These are phyloP conservation scores for Antitrichia curtipendula DNA, from an alignment of 225 moss, liverwort and hornwort genomes.

Conservation along the genomic window DNA sequence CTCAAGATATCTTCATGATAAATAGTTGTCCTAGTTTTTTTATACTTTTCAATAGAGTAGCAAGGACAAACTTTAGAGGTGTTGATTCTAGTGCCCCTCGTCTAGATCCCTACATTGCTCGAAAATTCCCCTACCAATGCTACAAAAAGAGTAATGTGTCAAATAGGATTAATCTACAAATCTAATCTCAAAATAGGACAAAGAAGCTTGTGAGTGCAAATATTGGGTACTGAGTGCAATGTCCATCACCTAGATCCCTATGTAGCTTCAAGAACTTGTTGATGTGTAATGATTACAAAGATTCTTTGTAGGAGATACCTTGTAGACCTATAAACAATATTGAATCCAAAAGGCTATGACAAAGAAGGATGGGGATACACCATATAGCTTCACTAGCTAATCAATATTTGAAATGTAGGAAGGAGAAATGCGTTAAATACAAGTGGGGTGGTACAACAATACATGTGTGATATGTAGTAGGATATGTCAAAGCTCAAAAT, in stretches of 20 bases:
- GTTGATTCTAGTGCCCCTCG: neutral
- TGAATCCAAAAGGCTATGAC: neutral
- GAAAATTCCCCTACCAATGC: neutral
- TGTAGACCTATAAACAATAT: neutral
- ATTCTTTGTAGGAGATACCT: neutral
- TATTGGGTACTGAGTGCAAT: neutral
- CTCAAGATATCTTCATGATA: too few relatives aligned
- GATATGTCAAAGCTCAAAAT: neutral
- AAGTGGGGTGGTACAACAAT: neutral
- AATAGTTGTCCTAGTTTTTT: neutral
- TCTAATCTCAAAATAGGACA: neutral
- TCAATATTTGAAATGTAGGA: neutral
- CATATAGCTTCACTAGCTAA: too few relatives aligned
- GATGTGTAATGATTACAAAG: neutral
- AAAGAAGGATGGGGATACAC: neutral
- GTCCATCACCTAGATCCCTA: neutral
- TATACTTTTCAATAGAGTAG: neutral
- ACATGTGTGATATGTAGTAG: neutral
- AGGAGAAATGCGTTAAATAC: accelerated
- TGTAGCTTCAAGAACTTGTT: neutral
- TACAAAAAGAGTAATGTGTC: neutral
- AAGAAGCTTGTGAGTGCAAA: neutral
- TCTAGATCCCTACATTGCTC: accelerated
- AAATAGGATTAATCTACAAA: neutral
- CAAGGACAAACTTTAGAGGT: neutral